Base-by-base conservation (phyloP, 768 basidiomycete genomes). In the Auriscalpium vulgare region DNA sequence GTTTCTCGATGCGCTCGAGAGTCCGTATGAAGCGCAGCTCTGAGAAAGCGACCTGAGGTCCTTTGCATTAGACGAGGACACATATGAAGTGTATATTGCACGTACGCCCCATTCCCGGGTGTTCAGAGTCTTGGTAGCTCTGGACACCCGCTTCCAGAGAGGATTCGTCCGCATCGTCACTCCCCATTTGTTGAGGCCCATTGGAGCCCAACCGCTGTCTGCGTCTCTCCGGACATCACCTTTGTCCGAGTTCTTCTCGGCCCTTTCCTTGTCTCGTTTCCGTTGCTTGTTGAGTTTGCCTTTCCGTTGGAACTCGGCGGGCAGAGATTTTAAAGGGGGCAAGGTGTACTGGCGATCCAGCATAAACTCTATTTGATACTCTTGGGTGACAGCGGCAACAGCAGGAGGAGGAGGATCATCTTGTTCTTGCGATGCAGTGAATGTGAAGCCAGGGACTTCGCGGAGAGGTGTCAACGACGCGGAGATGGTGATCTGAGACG, bases 51-150 rank as follows among this genome's bases (percentile, higher is more conserved):
- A 92, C 78, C 88, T 91, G 63, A 11, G 35, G 4, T 14, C 23
- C 13, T 54, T 61, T 60, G 29, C 29, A 54, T 17, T 10, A 19
- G 19, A 14, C 38, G 9, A 21, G 45, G 9, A 34, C n/a, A 44
- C 29, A 1, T 10, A 50, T 19, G 19, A 10, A 36, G 29, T 58
- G 34, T 45, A 17, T 14, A 40, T 16, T n/a, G 23, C 17, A 74
- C 87, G 63, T 75, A 91, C 91, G 70, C 78, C 77, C 91, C 91
- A 94, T 56, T 94, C 90, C 40, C 79, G 78, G 10, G 87, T 88
- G 53, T 75, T 90, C 58, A 94, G 63, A 59, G 87, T 91, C 67
- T 94, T 94, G 7, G 79, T 75, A 13, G 90, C 82, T 53, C 83
- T 78, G 45, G 84, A 71, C 10, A 91, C 78, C 61, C 78, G 82